Percentiles rank a stretch among this genome's conserved stretches.
phyloP scores from a whole-genome alignment of 139 green algal genomes.

The Spirogloea muscicola region DNA sequence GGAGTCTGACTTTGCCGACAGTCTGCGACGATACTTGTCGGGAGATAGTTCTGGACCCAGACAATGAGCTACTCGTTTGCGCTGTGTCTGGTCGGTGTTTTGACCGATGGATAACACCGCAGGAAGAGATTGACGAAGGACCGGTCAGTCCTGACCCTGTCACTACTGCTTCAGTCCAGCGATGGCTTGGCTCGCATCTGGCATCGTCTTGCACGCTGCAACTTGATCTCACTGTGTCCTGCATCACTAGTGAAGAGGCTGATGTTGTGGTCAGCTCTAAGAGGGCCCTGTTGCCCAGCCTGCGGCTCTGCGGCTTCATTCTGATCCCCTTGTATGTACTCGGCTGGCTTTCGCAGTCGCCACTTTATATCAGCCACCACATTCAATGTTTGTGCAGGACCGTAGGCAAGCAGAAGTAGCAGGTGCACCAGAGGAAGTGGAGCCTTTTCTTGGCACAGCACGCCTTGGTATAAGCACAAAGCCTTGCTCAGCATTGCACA shows the following conservation, averaged over 20 bases:
- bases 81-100: slow-evolving; percentile 42
- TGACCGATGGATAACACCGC: slow-evolving; percentile 30
- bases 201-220: neutral
- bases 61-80: slow-evolving; percentile 41
- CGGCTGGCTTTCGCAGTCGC: neutral
- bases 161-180: neutral
- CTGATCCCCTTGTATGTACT: neutral
- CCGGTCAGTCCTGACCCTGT: neutral
- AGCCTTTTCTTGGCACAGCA: neutral
- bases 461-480: slow-evolving; percentile 1
- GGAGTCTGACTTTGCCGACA: neutral
- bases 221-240: too few species aligned
- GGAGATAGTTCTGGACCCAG: slow-evolving; percentile 25
- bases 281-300: neutral
- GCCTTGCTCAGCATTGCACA: neutral
- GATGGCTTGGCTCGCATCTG: neutral
- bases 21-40: slow-evolving; percentile 47
- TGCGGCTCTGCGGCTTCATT: too few species aligned
- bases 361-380: too few species aligned
- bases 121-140: slow-evolving; percentile 34
- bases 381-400: neutral
- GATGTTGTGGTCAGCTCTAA: too few species aligned
- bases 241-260: too few species aligned
- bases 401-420: slow-evolving; percentile 21
- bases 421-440: slow-evolving; percentile 7